These are phyloP conservation scores for Carallia brachiata DNA, from an alignment of 345 rosid species.

Conservation along the genomic window DNA sequence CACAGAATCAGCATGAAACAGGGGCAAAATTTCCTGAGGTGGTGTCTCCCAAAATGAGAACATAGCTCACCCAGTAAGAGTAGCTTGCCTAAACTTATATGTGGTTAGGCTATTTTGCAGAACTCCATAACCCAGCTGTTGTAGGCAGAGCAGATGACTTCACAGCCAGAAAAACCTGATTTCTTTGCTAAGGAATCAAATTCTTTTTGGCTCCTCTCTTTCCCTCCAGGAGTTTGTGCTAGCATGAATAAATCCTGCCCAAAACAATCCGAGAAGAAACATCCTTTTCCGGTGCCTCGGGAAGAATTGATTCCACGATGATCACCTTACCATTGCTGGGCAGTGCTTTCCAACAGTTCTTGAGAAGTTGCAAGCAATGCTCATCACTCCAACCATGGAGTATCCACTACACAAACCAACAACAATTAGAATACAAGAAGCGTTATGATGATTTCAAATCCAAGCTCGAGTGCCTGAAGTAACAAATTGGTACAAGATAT, in stretches of 20 bases:
- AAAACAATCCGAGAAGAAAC: conserved; percentile 34
- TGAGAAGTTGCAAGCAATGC: conserved; percentile 42
- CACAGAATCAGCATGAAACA: no score
- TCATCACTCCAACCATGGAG: conserved; percentile 46
- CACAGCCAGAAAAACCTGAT: conserved; percentile 36
- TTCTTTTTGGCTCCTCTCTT: conserved; percentile 46
- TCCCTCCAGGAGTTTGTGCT: conserved; percentile 39
- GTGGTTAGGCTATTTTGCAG: conserved; percentile 7
- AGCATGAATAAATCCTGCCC: conserved; percentile 49
- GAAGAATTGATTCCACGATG: conserved; percentile 39
- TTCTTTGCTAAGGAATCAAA: conserved; percentile 38
- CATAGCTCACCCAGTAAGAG: no score
- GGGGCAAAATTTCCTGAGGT: no score
- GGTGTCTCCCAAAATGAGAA: no score
- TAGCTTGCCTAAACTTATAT: no score
- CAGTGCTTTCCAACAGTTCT: conserved; percentile 44
- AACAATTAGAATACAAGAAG: not conserved
- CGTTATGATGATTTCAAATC: no score
- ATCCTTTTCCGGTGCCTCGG: conserved; percentile 22
- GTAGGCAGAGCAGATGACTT: conserved; percentile 22
- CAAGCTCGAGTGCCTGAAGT: no score
- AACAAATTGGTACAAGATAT: no score
- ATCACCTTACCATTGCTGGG: conserved; percentile 44
- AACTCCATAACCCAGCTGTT: conserved; percentile 35
- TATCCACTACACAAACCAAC: conserved; percentile 30